Evolutionary conservation across 352 stramenopile genomes (phyloP).

Genomic region (Pythium grandisporangium): DNA sequence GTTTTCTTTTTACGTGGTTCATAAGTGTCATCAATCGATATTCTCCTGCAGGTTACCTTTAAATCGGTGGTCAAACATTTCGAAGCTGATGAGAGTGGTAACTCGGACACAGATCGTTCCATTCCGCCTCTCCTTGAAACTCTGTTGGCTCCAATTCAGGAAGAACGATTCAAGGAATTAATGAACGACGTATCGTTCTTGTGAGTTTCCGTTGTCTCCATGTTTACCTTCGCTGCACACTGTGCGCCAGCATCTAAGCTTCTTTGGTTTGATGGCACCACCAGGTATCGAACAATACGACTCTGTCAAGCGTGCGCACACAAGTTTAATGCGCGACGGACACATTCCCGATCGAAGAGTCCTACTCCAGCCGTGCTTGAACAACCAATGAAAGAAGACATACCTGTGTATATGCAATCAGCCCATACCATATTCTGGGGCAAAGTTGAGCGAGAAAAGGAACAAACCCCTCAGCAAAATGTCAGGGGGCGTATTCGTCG

Average conservation of each 20-base stretch:
- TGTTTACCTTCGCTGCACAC: neutral
- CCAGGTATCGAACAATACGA: conserved; percentile 11
- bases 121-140: conserved; percentile 7
- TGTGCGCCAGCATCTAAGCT: too few relatives aligned
- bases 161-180: conserved; percentile 8
- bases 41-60: conserved; percentile 5
- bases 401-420: conserved; percentile 16
- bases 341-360: too few relatives aligned
- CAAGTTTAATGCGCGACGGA: conserved; percentile 3
- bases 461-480: conserved; percentile 15
- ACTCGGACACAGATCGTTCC: neutral
- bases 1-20: neutral
- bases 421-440: conserved; percentile 30
- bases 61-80: conserved; percentile 8
- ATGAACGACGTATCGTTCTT: conserved; percentile 1
- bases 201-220: conserved; percentile 1
- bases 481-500: too few relatives aligned
- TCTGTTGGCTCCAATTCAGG: conserved; percentile 5
- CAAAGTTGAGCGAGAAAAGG: conserved; percentile 15
- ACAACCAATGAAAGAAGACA: conserved; percentile 1
- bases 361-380: too few relatives aligned
- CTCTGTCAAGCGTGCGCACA: conserved; percentile 10
- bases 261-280: neutral
- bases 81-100: neutral
- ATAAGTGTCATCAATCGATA: too few relatives aligned